Evolutionary conservation across 2,329 filamentous ascomycete species (phyloP).

Genomic region (Hymenoscyphus fraxineus): DNA sequence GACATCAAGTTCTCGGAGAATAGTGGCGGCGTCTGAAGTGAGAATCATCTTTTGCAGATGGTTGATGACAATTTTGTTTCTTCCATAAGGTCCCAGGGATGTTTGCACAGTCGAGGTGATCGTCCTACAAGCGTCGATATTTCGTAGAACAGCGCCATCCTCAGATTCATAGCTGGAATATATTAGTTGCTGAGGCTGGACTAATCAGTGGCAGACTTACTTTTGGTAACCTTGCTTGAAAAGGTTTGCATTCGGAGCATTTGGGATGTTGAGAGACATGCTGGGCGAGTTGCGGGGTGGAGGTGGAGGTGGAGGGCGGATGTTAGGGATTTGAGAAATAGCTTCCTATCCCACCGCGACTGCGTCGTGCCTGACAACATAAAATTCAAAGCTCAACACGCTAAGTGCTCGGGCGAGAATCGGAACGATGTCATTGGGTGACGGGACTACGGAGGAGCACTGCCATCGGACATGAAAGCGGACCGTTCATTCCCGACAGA

Average conservation of each 20-base stretch:
- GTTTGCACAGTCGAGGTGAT: constrained; percentile 96
- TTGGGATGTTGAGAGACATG: constrained; percentile 97
- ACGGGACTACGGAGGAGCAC: no score
- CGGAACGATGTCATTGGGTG: background rate
- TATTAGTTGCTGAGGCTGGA: constrained; percentile 25
- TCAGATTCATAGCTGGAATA: constrained; percentile 85
- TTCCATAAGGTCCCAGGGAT: constrained; percentile 91
- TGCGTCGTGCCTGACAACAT: constrained; percentile 9
- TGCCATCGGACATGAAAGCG: no score
- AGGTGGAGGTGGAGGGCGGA: background rate
- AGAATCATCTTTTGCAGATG: constrained; percentile 99
- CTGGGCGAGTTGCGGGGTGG: constrained; percentile 15
- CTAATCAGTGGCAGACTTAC: constrained; percentile 50
- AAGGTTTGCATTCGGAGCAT: constrained; percentile 84
- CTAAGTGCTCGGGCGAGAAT: background rate
- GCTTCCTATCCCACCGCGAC: constrained; percentile 11
- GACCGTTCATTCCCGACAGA: no score
- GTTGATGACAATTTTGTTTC: constrained; percentile 99
- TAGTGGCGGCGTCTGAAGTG: constrained; percentile 95
- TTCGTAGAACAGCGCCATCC: constrained; percentile 96
- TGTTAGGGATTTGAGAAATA: constrained; percentile 3
- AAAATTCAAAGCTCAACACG: constrained; percentile 18
- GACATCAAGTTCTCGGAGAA: constrained; percentile 94
- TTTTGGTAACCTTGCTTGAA: constrained; percentile 93
- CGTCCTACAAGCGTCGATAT: constrained; percentile 96